Evolutionary conservation across 2,329 filamentous ascomycete genomes (phyloP).

Genomic region (Xylariaceae sp.): DNA sequence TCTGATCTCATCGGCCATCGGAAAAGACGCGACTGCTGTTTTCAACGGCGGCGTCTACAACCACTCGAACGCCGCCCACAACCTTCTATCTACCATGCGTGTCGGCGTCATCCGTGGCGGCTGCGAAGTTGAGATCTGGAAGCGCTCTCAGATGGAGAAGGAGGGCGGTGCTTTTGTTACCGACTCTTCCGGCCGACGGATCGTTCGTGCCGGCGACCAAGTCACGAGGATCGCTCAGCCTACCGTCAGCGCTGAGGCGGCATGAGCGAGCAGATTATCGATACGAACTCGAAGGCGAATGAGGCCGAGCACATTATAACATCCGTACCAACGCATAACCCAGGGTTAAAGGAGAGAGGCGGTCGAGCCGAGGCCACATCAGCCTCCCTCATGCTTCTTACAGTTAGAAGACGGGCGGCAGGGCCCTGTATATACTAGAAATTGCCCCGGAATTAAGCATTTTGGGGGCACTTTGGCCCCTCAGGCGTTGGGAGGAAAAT

Average conservation of each 20-base stretch:
- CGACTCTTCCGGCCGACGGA: slow-evolving; percentile 69
- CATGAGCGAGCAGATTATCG: slow-evolving; percentile 45
- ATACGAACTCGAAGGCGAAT: not conserved
- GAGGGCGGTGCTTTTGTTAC: slow-evolving; percentile 69
- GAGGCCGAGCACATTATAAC: not conserved
- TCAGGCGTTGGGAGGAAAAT: no score
- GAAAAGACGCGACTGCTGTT: slow-evolving; percentile 69
- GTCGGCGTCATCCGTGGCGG: slow-evolving; percentile 68
- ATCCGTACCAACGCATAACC: not conserved
- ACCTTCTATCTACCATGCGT: slow-evolving; percentile 67
- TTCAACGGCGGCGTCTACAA: slow-evolving; percentile 72
- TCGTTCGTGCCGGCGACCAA: slow-evolving; percentile 75
- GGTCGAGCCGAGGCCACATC: no score
- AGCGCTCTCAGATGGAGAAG: slow-evolving; percentile 67
- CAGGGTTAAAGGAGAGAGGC: not conserved
- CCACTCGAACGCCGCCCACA: slow-evolving; percentile 70
- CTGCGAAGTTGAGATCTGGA: slow-evolving; percentile 71
- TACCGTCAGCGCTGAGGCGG: slow-evolving; percentile 71
- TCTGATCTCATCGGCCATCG: slow-evolving; percentile 65
- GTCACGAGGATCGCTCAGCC: slow-evolving; percentile 75
- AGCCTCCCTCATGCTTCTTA: no score
- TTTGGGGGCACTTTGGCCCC: no score
- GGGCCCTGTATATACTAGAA: no score
- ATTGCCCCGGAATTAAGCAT: no score
- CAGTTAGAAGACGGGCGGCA: no score